phyloP scores from a whole-genome alignment of 208 protist genomes.

The Trypanosoma cruzi region DNA sequence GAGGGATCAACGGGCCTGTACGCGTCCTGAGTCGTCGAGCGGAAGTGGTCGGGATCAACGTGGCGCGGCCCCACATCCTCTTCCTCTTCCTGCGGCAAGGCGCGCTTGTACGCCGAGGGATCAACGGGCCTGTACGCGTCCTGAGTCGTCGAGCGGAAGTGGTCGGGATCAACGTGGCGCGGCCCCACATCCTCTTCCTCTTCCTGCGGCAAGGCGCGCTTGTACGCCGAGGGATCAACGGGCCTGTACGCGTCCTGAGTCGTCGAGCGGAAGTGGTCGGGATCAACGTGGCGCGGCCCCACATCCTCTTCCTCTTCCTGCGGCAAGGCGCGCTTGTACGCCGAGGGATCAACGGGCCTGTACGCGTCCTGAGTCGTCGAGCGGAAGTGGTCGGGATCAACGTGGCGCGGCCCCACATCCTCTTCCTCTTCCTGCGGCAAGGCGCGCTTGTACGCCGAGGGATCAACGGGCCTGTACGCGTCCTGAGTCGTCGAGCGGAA shows the following conservation, averaged over 20 bases:
- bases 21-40: constrained; percentile 7
- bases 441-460: background rate
- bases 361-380: constrained; percentile 26
- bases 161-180: constrained; percentile 17
- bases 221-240: constrained; percentile 2
- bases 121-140: constrained; percentile 27
- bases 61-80: background rate
- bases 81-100: background rate
- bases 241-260: constrained; percentile 30
- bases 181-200: background rate
- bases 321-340: background rate
- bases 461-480: constrained; percentile 22
- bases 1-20: constrained; percentile 15
- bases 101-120: constrained; percentile 30
- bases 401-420: background rate
- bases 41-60: constrained; percentile 12
- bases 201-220: background rate
- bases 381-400: constrained; percentile 38
- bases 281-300: constrained; percentile 17
- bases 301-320: background rate
- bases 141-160: constrained; percentile 29
- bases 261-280: constrained; percentile 25
- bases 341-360: constrained; percentile 3
- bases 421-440: background rate
- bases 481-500: constrained; percentile 31